Percentiles rank a stretch among this genome's conserved stretches.
These are phyloP conservation scores for Bathelium albidoporum DNA, from an alignment of 495 filamentous ascomycete genomes.

Conservation along the genomic window DNA sequence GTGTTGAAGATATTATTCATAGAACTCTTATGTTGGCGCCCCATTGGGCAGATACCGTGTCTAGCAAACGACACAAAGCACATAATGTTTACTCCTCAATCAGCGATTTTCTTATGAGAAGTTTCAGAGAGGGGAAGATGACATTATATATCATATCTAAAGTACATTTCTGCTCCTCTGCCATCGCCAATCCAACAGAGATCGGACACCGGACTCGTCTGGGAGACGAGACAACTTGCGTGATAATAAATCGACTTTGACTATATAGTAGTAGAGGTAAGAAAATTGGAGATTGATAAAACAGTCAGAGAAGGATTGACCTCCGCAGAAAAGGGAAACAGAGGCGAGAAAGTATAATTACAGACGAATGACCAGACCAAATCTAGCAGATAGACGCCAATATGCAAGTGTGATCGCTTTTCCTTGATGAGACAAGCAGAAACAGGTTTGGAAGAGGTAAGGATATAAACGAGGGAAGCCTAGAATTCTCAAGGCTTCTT, in stretches of 20 bases:
- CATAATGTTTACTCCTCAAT: neutral
- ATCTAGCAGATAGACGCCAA: neutral
- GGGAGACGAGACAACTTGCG: neutral
- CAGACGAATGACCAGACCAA: neutral
- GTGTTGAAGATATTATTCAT: no score
- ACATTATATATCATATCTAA: conserved; percentile 3
- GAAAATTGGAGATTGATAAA: neutral
- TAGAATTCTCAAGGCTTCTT: conserved; percentile 59
- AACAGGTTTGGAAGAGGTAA: neutral
- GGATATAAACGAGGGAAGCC: neutral
- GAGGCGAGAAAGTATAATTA: conserved; percentile 1
- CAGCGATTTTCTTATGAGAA: neutral
- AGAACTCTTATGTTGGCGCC: no score
- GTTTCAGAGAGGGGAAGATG: neutral
- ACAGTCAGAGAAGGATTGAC: neutral
- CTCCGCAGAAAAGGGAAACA: neutral
- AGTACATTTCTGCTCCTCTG: neutral
- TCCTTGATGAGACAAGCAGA: neutral
- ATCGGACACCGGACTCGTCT: neutral
- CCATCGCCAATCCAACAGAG: neutral
- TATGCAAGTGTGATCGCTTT: conserved; percentile 1
- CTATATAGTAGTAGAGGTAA: neutral
- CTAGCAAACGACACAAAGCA: neutral
- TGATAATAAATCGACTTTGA: neutral
- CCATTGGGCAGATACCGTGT: neutral